Percentiles rank a stretch among this genome's conserved stretches.
Evolutionary conservation across 2,329 filamentous ascomycete species (phyloP).

Genomic region (Kalmusia sp.): DNA sequence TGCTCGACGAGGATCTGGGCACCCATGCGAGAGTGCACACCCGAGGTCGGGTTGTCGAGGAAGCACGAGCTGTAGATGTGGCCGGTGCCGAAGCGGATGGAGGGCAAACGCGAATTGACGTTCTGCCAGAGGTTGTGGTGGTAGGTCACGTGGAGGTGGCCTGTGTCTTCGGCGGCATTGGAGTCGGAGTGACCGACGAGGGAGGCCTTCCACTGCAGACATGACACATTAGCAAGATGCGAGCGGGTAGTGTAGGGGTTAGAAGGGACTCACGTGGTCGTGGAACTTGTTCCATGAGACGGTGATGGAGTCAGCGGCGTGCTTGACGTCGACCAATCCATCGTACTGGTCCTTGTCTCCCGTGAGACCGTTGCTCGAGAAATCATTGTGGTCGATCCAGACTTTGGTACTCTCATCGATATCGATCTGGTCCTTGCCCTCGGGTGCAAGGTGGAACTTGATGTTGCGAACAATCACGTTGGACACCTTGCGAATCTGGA

Average conservation of each 20-base stretch:
- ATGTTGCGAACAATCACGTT: constrained; percentile 72
- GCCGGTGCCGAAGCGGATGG: constrained; percentile 69
- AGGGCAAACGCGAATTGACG: constrained; percentile 68
- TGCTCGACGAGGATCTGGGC: constrained; percentile 54
- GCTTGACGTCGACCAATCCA: constrained; percentile 65
- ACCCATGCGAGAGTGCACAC: constrained; percentile 52
- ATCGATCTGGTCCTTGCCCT: constrained; percentile 66
- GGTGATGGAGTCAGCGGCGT: constrained; percentile 67
- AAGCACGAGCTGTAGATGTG: constrained; percentile 65
- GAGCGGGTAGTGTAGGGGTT: neutral
- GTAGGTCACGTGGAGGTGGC: constrained; percentile 69
- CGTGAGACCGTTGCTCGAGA: constrained; percentile 59
- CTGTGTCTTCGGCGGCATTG: constrained; percentile 61
- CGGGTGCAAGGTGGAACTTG: constrained; percentile 63
- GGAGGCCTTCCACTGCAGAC: constrained; percentile 61
- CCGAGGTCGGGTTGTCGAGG: constrained; percentile 44
- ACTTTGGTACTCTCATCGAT: constrained; percentile 64
- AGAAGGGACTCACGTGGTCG: constrained; percentile 54
- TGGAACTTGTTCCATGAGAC: constrained; percentile 61
- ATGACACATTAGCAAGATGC: constrained; percentile 14
- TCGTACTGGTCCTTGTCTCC: constrained; percentile 42
- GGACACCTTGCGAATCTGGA: constrained; percentile 59
- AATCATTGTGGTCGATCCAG: constrained; percentile 71
- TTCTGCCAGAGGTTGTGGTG: constrained; percentile 71
- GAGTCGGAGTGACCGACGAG: constrained; percentile 66